These are phyloP conservation scores for Lentinula lateritia DNA, from an alignment of 768 basidiomycete genomes.

Conservation along the genomic window DNA sequence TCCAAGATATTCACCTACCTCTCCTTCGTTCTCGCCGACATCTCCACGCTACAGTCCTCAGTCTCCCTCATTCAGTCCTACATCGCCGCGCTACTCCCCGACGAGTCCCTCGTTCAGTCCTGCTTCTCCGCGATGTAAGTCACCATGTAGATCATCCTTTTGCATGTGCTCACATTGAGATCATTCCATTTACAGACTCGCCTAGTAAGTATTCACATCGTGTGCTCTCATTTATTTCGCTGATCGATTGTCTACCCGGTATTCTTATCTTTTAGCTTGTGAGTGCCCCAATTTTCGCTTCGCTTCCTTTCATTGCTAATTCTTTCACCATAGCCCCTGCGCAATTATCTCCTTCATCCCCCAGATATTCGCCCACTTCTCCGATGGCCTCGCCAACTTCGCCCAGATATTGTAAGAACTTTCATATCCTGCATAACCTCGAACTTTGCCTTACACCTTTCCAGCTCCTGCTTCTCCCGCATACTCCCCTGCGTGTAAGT, in stretches of 20 bases:
- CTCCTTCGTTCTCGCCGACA: constrained; percentile 80
- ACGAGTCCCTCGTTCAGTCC: constrained; percentile 90
- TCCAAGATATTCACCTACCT: constrained; percentile 82
- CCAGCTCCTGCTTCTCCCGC: constrained; percentile 82
- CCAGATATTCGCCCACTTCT: constrained; percentile 91
- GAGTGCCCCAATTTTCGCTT: not conserved
- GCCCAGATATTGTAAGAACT: constrained; percentile 79
- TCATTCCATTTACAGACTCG: constrained; percentile 46
- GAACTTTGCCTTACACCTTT: constrained; percentile 8
- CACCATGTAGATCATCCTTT: constrained; percentile 8
- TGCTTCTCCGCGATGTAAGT: constrained; percentile 85
- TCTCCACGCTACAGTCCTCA: constrained; percentile 84
- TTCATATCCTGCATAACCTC: not conserved
- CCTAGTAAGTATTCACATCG: constrained; percentile 54
- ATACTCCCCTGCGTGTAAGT: constrained; percentile 85
- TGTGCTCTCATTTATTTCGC: constrained; percentile 11
- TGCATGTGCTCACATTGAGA: constrained; percentile 13
- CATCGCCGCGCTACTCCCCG: constrained; percentile 85
- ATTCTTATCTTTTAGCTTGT: constrained; percentile 48
- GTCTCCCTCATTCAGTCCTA: constrained; percentile 86
- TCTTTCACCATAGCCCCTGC: constrained; percentile 52
- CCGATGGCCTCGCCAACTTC: constrained; percentile 87
- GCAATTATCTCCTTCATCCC: constrained; percentile 84
- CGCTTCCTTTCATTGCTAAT: not conserved
- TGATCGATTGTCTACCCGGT: constrained; percentile 14